Conservation (phyloP, 2,329 filamentous ascomycete species). For the Penicillium hordei region DNA sequence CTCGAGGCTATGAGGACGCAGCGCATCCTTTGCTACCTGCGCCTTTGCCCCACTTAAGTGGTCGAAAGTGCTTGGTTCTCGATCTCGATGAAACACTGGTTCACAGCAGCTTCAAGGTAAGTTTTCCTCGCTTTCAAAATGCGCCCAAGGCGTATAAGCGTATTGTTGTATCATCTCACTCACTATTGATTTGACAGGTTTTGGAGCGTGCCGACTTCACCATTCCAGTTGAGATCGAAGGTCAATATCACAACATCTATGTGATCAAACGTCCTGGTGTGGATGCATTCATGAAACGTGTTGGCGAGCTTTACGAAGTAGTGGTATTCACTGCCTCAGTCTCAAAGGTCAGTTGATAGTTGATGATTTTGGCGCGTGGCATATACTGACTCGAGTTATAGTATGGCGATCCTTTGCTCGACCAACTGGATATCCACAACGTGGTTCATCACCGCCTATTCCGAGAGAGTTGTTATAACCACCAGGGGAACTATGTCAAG, state of each 20-base stretch:
- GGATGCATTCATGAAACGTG: conserved; percentile 97
- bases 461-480: conserved; percentile 98
- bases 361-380: background rate
- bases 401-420: conserved; percentile 94
- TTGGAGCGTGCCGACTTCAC: conserved; percentile 98
- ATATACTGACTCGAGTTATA: conserved; percentile 38
- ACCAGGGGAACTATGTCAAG: conserved; percentile 99
- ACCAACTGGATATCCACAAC: conserved; percentile 95
- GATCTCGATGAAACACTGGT: conserved; percentile 96
- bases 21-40: conserved; percentile 75
- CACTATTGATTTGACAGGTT: conserved; percentile 59
- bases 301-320: conserved; percentile 96
- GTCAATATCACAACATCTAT: conserved; percentile 98
- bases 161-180: conserved; percentile 19
- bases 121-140: conserved; percentile 15
- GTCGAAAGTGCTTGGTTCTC: conserved; percentile 89
- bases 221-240: conserved; percentile 97
- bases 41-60: conserved; percentile 73
- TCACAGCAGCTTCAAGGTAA: conserved; percentile 97
- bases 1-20: conserved; percentile 42
- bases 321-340: conserved; percentile 98
- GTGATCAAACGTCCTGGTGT: conserved; percentile 99
- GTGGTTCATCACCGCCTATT: conserved; percentile 96
- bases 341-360: conserved; percentile 72
- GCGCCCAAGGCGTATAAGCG: conserved; percentile 6